These are phyloP conservation scores for Pueraria montana DNA, from an alignment of 306 rosid genomes.

Conservation along the genomic window DNA sequence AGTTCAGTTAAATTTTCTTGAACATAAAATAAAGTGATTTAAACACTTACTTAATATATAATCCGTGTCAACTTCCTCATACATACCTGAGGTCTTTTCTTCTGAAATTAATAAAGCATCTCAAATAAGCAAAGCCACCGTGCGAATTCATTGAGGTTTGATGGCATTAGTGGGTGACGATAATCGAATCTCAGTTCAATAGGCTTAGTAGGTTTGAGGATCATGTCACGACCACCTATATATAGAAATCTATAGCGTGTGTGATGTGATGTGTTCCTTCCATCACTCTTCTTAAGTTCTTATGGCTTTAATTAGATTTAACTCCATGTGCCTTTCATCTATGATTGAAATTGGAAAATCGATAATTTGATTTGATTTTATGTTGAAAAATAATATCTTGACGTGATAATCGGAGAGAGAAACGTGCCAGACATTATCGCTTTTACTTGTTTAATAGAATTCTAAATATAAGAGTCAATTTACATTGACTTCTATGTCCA, in stretches of 20 bases:
- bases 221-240: neutral
- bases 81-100: no score
- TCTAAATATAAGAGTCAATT: neutral
- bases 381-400: neutral
- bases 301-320: neutral
- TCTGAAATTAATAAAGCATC: no score
- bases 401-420: neutral
- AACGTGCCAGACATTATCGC: neutral
- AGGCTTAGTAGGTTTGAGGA: neutral
- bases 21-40: no score
- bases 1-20: no score
- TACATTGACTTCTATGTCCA: neutral
- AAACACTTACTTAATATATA: no score
- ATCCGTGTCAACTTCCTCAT: no score
- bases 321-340: slow-evolving; percentile 15
- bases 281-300: neutral
- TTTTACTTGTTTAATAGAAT: neutral
- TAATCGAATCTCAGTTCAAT: neutral
- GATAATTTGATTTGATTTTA: neutral
- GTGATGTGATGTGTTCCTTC: neutral
- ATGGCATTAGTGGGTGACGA: neutral
- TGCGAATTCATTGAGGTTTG: neutral
- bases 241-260: neutral
- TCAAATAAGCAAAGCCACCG: neutral
- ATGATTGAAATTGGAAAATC: neutral